phyloP scores from a whole-genome alignment of 2,329 filamentous ascomycete species.

The Dactylellina cionopaga region DNA sequence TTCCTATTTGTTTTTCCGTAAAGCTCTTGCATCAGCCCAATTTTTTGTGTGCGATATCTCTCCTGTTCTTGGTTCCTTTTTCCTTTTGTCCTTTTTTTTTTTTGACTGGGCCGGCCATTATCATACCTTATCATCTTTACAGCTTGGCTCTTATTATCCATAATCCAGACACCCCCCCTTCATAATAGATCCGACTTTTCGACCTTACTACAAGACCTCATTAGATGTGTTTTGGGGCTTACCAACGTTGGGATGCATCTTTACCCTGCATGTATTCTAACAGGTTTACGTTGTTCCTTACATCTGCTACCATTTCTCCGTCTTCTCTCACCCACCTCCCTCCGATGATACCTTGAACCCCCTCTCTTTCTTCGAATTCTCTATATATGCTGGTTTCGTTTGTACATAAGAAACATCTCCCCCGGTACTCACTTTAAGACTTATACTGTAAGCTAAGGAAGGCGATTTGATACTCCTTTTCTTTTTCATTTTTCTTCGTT shows the following conservation, averaged over 20 bases:
- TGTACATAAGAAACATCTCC: slow-evolving; percentile 53
- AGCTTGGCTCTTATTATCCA: slow-evolving; percentile 3
- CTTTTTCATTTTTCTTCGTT: not conserved
- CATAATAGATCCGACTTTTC: not conserved
- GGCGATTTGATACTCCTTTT: slow-evolving; percentile 25
- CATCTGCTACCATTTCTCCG: not conserved
- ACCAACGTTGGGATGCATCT: slow-evolving; percentile 25
- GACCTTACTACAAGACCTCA: no score
- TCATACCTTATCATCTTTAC: not conserved
- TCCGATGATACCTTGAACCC: not conserved
- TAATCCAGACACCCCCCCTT: not conserved
- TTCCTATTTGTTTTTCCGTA: slow-evolving; percentile 2
- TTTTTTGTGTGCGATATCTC: slow-evolving; percentile 9
- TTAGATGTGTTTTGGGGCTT: slow-evolving; percentile 6
- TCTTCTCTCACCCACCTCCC: not conserved
- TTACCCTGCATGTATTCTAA: slow-evolving; percentile 35
- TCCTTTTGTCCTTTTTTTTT: not conserved
- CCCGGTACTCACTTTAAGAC: no score
- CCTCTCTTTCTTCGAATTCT: not conserved
- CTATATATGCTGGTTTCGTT: slow-evolving; percentile 31
- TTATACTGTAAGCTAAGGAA: slow-evolving; percentile 41
- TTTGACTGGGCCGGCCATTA: not conserved
- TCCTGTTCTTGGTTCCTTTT: not conserved
- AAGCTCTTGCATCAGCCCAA: slow-evolving; percentile 19
- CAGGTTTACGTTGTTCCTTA: slow-evolving; percentile 1